Conservation (phyloP, 1,139 yeast genomes). For the Lodderomyces orthopsilosis region DNA sequence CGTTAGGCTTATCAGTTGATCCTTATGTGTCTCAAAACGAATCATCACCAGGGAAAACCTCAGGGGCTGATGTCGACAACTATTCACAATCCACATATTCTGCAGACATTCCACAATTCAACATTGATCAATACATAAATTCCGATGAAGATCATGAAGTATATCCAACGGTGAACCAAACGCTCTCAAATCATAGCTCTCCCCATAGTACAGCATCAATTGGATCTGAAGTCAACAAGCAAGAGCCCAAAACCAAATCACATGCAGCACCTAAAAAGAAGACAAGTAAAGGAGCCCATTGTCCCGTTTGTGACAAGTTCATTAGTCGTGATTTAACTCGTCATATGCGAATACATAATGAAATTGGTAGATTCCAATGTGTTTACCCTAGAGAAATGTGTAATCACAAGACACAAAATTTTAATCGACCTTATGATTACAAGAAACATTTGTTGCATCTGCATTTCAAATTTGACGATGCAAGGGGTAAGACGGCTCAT, state of each 20-base stretch:
- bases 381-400: slow-evolving; percentile 43
- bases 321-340: slow-evolving; percentile 45
- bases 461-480: slow-evolving; percentile 46
- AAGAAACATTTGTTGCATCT: slow-evolving; percentile 46
- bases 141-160: neutral
- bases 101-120: neutral
- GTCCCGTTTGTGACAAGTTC: slow-evolving; percentile 41
- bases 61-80: neutral
- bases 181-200: slow-evolving; percentile 25
- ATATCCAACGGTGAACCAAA: slow-evolving; percentile 4
- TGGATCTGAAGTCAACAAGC: slow-evolving; percentile 7
- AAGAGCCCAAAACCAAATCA: slow-evolving; percentile 7
- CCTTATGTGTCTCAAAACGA: neutral
- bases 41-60: neutral
- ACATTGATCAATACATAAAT: neutral
- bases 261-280: slow-evolving; percentile 19
- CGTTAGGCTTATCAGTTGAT: neutral
- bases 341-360: slow-evolving; percentile 48
- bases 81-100: slow-evolving; percentile 1
- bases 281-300: slow-evolving; percentile 37
- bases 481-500: slow-evolving; percentile 40
- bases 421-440: slow-evolving; percentile 49
- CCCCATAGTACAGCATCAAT: slow-evolving; percentile 16
- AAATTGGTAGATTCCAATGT: slow-evolving; percentile 46
- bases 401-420: slow-evolving; percentile 44